Percentiles rank a stretch among this genome's conserved stretches.
phyloP scores from a whole-genome alignment of 2,329 filamentous ascomycete species.

The Trichoderma semiorbis region DNA sequence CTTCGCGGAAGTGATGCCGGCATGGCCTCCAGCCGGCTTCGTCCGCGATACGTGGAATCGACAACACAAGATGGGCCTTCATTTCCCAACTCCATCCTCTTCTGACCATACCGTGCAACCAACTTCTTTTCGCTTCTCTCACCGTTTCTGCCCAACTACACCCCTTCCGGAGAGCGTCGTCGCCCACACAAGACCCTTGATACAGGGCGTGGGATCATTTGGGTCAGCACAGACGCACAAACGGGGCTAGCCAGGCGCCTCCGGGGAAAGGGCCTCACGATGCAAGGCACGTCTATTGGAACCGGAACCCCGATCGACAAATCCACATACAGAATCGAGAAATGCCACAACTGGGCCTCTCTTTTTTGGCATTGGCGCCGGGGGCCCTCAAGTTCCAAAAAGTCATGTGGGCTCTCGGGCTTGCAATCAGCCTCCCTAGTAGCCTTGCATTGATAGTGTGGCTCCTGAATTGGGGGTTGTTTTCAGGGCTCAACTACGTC shows the following conservation, averaged over 20 bases:
- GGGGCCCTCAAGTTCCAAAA: not conserved
- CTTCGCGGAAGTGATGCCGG: conserved; percentile 4
- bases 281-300: not conserved
- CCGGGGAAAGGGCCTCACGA: not conserved
- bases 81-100: not conserved
- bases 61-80: not conserved
- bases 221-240: not conserved
- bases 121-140: not conserved
- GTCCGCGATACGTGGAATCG: not conserved
- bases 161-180: not conserved
- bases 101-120: not conserved
- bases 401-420: not conserved
- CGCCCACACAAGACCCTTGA: not conserved
- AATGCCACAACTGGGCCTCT: not conserved
- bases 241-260: not conserved
- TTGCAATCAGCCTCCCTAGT: not conserved
- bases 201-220: conserved; percentile 3
- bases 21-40: conserved; percentile 4
- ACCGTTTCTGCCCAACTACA: conserved; percentile 11
- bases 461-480: not conserved
- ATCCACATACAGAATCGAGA: not conserved
- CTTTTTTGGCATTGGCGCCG: not conserved
- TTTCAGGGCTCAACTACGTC: conserved; percentile 7
- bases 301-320: not conserved
- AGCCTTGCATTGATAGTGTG: not conserved